A percentile compares a stretch with the other conserved stretches of the same genome.
These are phyloP conservation scores for Sporothrix protearum DNA, from an alignment of 2,329 filamentous ascomycete species.

Conservation along the genomic window DNA sequence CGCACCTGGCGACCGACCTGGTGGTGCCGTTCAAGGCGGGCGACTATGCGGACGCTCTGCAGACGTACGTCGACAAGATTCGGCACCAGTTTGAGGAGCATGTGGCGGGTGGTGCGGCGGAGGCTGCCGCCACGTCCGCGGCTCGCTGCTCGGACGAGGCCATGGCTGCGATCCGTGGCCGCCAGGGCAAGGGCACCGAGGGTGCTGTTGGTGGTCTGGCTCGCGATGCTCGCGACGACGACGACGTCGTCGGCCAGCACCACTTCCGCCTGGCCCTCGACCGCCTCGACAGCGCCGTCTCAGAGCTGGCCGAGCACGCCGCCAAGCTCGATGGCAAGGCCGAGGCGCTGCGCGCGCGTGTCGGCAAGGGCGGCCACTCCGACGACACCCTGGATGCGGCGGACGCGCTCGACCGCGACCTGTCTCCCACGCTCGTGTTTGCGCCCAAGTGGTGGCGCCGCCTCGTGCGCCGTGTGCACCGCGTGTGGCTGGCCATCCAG, in stretches of 20 bases:
- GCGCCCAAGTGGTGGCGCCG: conserved; percentile 65
- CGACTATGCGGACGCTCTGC: conserved; percentile 60
- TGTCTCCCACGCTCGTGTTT: not conserved
- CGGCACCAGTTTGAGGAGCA: conserved; percentile 45
- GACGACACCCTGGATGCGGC: not conserved
- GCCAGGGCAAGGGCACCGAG: not conserved
- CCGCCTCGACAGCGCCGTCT: conserved; percentile 36
- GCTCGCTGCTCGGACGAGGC: not conserved
- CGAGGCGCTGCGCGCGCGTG: conserved; percentile 37
- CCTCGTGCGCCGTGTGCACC: conserved; percentile 52
- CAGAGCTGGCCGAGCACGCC: conserved; percentile 39
- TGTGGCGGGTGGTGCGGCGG: not conserved
- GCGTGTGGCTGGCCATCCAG: conserved; percentile 27
- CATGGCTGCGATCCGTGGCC: conserved; percentile 31
- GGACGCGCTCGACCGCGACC: not conserved
- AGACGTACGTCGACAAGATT: conserved; percentile 50
- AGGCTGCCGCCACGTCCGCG: not conserved
- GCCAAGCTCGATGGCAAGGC: conserved; percentile 46
- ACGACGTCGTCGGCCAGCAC: conserved; percentile 12
- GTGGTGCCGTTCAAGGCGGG: conserved; percentile 62
- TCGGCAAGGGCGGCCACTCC: conserved; percentile 36
- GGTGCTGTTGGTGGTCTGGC: not conserved
- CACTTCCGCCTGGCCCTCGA: conserved; percentile 32
- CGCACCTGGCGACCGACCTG: conserved; percentile 58
- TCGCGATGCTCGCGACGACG: not conserved